Evolutionary conservation across 1,284 basidiomycete species (phyloP).

Genomic region (Trichosporon coremiiforme): DNA sequence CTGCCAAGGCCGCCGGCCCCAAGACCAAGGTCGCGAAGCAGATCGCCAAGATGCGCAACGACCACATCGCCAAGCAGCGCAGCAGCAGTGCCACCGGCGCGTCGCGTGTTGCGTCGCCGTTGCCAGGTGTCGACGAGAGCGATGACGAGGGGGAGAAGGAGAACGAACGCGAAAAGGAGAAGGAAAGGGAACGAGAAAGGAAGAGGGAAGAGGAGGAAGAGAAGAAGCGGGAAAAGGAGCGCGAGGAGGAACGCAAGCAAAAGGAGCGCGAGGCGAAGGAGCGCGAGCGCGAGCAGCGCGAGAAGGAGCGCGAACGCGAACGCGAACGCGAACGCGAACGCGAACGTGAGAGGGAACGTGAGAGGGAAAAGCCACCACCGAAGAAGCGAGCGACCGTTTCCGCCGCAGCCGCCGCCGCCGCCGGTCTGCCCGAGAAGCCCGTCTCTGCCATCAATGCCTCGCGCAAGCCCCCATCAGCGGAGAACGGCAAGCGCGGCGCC

Average conservation of each 20-base stretch:
- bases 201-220: constrained; percentile 20
- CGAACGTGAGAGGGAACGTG: not conserved
- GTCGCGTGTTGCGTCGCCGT: constrained; percentile 9
- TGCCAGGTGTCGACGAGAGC: not conserved
- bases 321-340: constrained; percentile 11
- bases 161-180: constrained; percentile 7
- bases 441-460: not conserved
- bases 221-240: constrained; percentile 14
- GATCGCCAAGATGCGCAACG: constrained; percentile 41
- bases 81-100: not conserved
- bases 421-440: not conserved
- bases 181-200: not conserved
- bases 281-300: constrained; percentile 14
- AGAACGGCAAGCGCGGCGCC: constrained; percentile 14
- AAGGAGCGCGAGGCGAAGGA: not conserved
- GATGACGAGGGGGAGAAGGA: constrained; percentile 13
- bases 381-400: not conserved
- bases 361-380: constrained; percentile 4
- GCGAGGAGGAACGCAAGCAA: not conserved
- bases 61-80: constrained; percentile 29
- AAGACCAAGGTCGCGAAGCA: constrained; percentile 38
- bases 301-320: no score
- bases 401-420: not conserved
- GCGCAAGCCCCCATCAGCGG: not conserved
- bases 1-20: constrained; percentile 24